A percentile compares a stretch with the other conserved stretches of the same genome.
Evolutionary conservation across 1,284 basidiomycete species (phyloP).

Genomic region (Tilletia caries): DNA sequence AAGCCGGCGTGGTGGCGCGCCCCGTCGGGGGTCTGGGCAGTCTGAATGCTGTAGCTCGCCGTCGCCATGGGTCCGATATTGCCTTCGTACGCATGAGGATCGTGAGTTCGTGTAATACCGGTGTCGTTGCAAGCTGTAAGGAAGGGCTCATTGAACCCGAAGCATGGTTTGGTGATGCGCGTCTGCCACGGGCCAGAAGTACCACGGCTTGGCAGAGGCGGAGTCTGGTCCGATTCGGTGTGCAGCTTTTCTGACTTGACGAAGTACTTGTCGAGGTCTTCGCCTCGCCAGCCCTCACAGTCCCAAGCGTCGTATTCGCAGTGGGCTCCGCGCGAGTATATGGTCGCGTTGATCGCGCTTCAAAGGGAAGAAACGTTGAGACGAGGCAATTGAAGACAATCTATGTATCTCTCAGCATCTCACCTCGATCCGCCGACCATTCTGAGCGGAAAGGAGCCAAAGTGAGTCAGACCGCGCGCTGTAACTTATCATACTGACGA

Average conservation of each 20-base stretch:
- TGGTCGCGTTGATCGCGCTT: conserved; percentile 18
- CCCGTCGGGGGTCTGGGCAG: conserved; percentile 13
- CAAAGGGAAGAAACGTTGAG: neutral
- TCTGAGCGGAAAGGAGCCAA: neutral
- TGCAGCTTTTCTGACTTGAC: neutral
- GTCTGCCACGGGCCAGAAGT: conserved; percentile 5
- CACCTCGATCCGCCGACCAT: conserved; percentile 20
- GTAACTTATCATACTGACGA: neutral
- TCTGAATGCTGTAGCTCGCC: conserved; percentile 11
- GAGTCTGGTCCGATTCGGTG: neutral
- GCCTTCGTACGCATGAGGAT: conserved; percentile 13
- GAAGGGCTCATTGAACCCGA: conserved; percentile 7
- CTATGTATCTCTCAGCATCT: neutral
- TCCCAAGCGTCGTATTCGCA: conserved; percentile 14
- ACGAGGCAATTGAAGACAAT: neutral
- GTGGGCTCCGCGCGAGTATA: conserved; percentile 14
- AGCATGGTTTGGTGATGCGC: neutral
- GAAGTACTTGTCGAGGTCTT: conserved; percentile 6
- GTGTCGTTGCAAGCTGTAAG: conserved; percentile 8
- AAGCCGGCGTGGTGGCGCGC: conserved; percentile 19
- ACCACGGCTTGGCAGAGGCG: neutral
- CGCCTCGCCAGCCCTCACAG: neutral
- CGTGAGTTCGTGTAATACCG: conserved; percentile 10
- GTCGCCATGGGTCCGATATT: conserved; percentile 18
- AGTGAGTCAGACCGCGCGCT: neutral